phyloP scores from a whole-genome alignment of 2,329 filamentous ascomycete genomes.

The Sporothrix dimorphospora region DNA sequence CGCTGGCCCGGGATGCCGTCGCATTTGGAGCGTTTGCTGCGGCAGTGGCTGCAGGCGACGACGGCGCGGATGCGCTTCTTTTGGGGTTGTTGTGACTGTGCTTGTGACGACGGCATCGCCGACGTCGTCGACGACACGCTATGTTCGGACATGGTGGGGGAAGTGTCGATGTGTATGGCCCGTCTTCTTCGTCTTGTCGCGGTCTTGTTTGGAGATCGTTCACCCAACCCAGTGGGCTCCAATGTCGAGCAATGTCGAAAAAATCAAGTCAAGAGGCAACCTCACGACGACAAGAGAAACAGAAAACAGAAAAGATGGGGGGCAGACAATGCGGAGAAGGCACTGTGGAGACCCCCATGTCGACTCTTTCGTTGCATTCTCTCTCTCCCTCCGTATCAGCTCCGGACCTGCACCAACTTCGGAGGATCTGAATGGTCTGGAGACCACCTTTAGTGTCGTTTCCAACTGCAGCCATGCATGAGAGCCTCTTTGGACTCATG shows the following conservation, averaged over 20 bases:
- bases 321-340: constrained; percentile 21
- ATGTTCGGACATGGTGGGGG: not conserved
- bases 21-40: constrained; percentile 29
- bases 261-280: not conserved
- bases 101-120: constrained; percentile 1
- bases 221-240: not conserved
- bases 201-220: not conserved
- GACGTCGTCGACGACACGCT: constrained; percentile 3
- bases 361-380: not conserved
- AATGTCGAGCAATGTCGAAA: not conserved
- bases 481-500: not conserved
- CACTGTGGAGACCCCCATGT: not conserved
- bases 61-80: constrained; percentile 30
- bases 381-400: constrained; percentile 4
- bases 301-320: not conserved
- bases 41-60: constrained; percentile 31
- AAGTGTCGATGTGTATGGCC: not conserved
- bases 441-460: constrained; percentile 1
- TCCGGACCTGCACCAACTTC: not conserved
- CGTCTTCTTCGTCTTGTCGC: not conserved
- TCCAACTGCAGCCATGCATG: not conserved
- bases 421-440: constrained; percentile 9
- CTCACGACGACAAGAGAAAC: not conserved
- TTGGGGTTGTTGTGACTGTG: not conserved
- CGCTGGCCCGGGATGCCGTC: constrained; percentile 29